Evolutionary conservation across 1,284 basidiomycete genomes (phyloP).

Genomic region (Apiotrichum siamense): DNA sequence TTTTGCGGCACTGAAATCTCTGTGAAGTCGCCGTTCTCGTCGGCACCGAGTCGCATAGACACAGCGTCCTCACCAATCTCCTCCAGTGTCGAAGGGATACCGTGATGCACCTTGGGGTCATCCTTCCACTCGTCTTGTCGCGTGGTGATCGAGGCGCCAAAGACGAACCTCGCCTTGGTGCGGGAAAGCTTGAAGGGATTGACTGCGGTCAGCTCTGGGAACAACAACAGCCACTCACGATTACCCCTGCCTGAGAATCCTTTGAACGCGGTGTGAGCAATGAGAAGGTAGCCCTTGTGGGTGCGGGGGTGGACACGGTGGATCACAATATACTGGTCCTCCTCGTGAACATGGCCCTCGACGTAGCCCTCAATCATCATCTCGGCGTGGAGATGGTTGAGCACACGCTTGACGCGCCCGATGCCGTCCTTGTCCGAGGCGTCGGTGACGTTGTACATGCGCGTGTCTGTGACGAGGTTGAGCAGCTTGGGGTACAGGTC

Average conservation of each 20-base stretch:
- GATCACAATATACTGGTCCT: conserved; percentile 86
- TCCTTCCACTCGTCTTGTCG: conserved; percentile 57
- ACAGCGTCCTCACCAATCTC: conserved; percentile 58
- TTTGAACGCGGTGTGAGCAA: conserved; percentile 86
- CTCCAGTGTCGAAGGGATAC: conserved; percentile 66
- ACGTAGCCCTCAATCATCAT: conserved; percentile 75
- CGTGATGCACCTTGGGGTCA: conserved; percentile 58
- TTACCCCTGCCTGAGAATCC: conserved; percentile 69
- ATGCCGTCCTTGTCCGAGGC: conserved; percentile 55
- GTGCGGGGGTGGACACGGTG: conserved; percentile 85
- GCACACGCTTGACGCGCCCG: conserved; percentile 68
- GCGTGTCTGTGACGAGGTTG: conserved; percentile 74
- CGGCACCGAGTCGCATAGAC: conserved; percentile 49
- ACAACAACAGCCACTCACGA: conserved; percentile 52
- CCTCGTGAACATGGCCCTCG: conserved; percentile 92
- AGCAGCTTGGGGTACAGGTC: conserved; percentile 90
- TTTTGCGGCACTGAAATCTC: conserved; percentile 74
- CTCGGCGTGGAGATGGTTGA: conserved; percentile 82
- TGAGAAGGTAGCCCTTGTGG: conserved; percentile 81
- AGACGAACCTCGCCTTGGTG: conserved; percentile 69
- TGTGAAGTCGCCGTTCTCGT: conserved; percentile 62
- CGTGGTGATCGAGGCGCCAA: conserved; percentile 69
- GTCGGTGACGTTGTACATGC: conserved; percentile 62
- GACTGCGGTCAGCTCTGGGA: conserved; percentile 51
- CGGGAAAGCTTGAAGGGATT: conserved; percentile 73